phyloP scores from a whole-genome alignment of 805 yeast genomes.

The Teunomyces atbi region DNA sequence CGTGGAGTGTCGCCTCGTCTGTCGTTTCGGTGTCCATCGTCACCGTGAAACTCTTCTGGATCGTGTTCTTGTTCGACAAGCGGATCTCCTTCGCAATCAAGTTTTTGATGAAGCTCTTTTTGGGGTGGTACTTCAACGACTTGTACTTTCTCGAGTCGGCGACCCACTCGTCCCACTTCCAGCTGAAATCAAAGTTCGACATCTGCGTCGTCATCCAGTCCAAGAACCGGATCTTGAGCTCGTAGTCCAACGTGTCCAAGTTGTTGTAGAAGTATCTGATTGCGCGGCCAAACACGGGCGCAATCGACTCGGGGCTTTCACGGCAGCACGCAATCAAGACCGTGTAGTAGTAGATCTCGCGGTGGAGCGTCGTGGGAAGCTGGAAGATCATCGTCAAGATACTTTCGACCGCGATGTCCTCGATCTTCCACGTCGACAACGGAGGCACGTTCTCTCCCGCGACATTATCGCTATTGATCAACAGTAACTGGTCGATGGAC shows the following conservation, averaged over 20 bases:
- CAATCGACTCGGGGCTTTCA: conserved; percentile 70
- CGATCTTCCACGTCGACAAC: conserved; percentile 82
- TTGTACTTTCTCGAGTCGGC: conserved; percentile 48
- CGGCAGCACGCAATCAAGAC: conserved; percentile 83
- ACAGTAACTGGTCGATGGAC: conserved; percentile 65
- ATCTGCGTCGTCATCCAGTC: conserved; percentile 94
- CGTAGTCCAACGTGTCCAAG: conserved; percentile 68
- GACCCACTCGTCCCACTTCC: conserved; percentile 98
- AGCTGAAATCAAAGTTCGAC: conserved; percentile 88
- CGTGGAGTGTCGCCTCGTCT: conserved; percentile 33
- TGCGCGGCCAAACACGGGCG: conserved; percentile 93
- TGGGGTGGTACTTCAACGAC: conserved; percentile 63
- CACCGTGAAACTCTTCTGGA: conserved; percentile 59
- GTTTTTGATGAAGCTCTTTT: conserved; percentile 68
- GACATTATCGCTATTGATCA: conserved; percentile 41
- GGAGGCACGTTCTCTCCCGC: conserved; percentile 40
- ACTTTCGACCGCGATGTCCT: conserved; percentile 83
- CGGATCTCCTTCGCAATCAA: conserved; percentile 81
- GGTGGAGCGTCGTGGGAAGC: conserved; percentile 65
- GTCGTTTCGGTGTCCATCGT: conserved; percentile 26
- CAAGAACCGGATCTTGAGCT: conserved; percentile 65
- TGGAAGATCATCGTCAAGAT: conserved; percentile 74
- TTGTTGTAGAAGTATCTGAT: conserved; percentile 76
- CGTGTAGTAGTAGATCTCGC: conserved; percentile 77
- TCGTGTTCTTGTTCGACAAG: conserved; percentile 70